A percentile compares a stretch with the other conserved stretches of the same genome.
Evolutionary conservation across 192 early-diverging fungal genomes (phyloP).

Genomic region (Gaertneriomyces sp.): DNA sequence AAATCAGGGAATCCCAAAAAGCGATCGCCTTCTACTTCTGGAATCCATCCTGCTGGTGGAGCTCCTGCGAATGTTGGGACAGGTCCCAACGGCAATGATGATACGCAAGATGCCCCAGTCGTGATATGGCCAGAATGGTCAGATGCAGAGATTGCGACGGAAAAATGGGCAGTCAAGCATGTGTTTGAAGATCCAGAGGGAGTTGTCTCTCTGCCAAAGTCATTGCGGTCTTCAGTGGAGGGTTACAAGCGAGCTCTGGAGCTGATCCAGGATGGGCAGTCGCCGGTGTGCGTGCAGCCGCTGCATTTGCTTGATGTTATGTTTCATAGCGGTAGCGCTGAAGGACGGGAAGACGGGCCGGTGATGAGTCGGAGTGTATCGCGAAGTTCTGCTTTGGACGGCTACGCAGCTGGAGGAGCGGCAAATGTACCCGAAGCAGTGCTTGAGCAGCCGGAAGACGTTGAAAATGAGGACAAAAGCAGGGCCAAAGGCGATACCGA

Average conservation of each 20-base stretch:
- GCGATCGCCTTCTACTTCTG: constrained; percentile 28
- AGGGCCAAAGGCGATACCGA: background rate
- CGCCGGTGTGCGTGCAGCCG: constrained; percentile 35
- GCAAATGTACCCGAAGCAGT: constrained; percentile 1
- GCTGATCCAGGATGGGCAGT: constrained; percentile 31
- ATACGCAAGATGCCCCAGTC: constrained; percentile 36
- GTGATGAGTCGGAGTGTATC: constrained; percentile 1
- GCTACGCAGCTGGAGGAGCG: background rate
- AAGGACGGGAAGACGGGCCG: background rate
- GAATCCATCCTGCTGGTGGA: constrained; percentile 2
- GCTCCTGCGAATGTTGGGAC: constrained; percentile 6
- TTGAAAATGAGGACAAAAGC: background rate
- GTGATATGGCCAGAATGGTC: constrained; percentile 59
- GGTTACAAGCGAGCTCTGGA: constrained; percentile 40
- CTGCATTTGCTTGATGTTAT: constrained; percentile 31
- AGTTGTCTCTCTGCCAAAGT: constrained; percentile 29
- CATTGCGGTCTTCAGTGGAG: constrained; percentile 35
- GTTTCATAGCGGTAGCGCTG: constrained; percentile 27
- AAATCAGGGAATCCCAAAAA: constrained; percentile 44
- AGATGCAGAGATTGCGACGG: constrained; percentile 51
- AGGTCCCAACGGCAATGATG: constrained; percentile 12
- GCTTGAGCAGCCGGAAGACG: background rate
- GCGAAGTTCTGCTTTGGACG: constrained; percentile 15
- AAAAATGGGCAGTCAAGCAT: constrained; percentile 60
- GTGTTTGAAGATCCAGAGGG: constrained; percentile 58